Conservation (phyloP, 106 monocot species). For the Apostasia ramifera region DNA sequence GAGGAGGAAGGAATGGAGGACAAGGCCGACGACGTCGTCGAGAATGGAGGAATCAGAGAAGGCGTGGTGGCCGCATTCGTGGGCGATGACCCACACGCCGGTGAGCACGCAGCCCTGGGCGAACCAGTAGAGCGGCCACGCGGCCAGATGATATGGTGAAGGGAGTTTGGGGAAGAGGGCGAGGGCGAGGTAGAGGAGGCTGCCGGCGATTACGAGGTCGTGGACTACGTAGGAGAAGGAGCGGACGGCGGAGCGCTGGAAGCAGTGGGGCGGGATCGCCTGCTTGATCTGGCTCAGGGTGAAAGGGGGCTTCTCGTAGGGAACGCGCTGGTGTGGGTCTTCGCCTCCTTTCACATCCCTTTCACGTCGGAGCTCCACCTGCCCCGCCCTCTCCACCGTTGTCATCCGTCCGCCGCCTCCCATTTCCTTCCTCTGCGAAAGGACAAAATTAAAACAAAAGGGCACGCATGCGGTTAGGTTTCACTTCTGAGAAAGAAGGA, state of each 20-base stretch:
- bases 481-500: too few relatives aligned
- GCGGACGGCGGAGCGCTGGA: conserved; percentile 37
- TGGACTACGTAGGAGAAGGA: conserved; percentile 46
- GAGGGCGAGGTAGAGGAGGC: conserved; percentile 37
- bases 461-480: too few relatives aligned
- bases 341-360: conserved; percentile 3
- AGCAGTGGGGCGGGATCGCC: conserved; percentile 79
- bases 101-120: conserved; percentile 56
- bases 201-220: conserved; percentile 23
- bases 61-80: conserved; percentile 86
- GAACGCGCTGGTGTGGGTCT: conserved; percentile 7
- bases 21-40: conserved; percentile 52
- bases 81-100: conserved; percentile 77
- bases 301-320: conserved; percentile 60
- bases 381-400: conserved; percentile 7
- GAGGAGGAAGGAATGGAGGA: conserved; percentile 61
- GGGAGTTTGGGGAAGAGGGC: conserved; percentile 33
- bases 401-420: conserved; percentile 45
- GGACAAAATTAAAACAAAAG: too few relatives aligned
- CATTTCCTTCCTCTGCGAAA: neutral
- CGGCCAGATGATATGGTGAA: conserved; percentile 10
- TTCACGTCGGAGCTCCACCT: neutral
- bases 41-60: conserved; percentile 48
- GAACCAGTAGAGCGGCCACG: conserved; percentile 58
- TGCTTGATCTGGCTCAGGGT: conserved; percentile 62